Evolutionary conservation across 148 eudicot genomes (phyloP).

Genomic region (Oxyria digyna): DNA sequence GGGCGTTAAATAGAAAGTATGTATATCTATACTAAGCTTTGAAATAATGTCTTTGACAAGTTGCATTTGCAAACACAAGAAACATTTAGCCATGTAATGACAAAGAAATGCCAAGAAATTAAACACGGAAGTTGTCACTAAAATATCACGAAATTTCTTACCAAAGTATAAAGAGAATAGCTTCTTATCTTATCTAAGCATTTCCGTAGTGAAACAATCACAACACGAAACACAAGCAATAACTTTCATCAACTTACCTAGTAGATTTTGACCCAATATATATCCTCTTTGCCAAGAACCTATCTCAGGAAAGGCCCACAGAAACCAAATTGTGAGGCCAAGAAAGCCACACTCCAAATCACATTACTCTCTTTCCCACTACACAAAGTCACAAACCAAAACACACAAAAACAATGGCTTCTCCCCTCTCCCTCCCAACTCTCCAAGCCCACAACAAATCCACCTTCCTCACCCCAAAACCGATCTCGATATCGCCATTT

Average conservation of each 20-base stretch:
- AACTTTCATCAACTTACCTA: not conserved
- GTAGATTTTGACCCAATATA: too few species aligned
- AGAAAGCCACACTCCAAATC: not conserved
- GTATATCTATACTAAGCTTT: too few species aligned
- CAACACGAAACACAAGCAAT: not conserved
- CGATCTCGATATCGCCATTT: conserved; percentile 12
- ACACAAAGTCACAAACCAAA: not conserved
- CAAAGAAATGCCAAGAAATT: too few species aligned
- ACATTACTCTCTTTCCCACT: not conserved
- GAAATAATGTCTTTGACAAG: too few species aligned
- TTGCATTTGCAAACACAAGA: too few species aligned
- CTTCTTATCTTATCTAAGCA: not conserved
- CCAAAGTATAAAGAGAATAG: not conserved
- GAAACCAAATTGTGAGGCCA: not conserved
- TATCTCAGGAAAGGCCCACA: not conserved
- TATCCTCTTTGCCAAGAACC: too few species aligned
- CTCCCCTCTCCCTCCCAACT: conserved; percentile 36
- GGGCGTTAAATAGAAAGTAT: too few species aligned
- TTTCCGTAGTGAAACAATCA: not conserved
- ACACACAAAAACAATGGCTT: conserved; percentile 26
- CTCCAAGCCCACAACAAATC: conserved; percentile 45
- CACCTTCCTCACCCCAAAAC: conserved; percentile 44
- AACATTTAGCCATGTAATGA: too few species aligned
- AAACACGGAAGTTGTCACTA: too few species aligned
- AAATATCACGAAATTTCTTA: too few species aligned